Evolutionary conservation across 2,329 filamentous ascomycete species (phyloP), one percentile per base, ranked within the genome.

Genomic region (Exophiala aquamarina): DNA sequence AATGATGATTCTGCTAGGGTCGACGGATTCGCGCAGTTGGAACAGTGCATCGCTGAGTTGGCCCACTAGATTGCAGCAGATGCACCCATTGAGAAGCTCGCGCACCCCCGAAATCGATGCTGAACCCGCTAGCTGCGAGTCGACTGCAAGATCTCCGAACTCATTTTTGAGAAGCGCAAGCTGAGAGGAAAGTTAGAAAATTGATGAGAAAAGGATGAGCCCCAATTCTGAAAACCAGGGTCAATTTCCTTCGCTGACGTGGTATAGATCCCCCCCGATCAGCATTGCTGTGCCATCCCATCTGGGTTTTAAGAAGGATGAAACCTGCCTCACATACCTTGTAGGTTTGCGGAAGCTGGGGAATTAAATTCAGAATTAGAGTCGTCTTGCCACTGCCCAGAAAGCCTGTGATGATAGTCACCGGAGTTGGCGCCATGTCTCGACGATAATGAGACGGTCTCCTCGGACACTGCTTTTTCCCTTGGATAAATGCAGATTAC

Each of bases 41-140:
- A 79, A 71, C 14, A 98, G 82, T 1, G 92, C 91, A 38, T 86
- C 83, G 50, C 82, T 81, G 6, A 98, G 82, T 67, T 95, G 89
- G 13, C 93, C 93, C 51, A 98, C 92, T 19, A 97, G 85, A 66
- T 97, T 97, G 74, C 93, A 98, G 79, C 93, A 98, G 69, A 98
- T 97, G 72, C 93, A 97, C 57, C 92, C 93, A 66, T 95, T 95
- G 44, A 98, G 84, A 1, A 98, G 79, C 69, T 98, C 93, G 60
- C 87, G 87, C 3, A 95, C 91, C 45, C 90, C 92, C 1, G 89
- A 86, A 58, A 98, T 90, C 54, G 91, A 84, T 40, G 82, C 82
- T 11, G 86, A 86, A 0, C 86, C 78, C 13, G 93, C 92, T 21
- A 98, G 84, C 66, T 95, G 88, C 1, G 88, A 93, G 74, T 98